Base-by-base conservation (phyloP, 208 protist genomes). In the Lotmaria passim region DNA sequence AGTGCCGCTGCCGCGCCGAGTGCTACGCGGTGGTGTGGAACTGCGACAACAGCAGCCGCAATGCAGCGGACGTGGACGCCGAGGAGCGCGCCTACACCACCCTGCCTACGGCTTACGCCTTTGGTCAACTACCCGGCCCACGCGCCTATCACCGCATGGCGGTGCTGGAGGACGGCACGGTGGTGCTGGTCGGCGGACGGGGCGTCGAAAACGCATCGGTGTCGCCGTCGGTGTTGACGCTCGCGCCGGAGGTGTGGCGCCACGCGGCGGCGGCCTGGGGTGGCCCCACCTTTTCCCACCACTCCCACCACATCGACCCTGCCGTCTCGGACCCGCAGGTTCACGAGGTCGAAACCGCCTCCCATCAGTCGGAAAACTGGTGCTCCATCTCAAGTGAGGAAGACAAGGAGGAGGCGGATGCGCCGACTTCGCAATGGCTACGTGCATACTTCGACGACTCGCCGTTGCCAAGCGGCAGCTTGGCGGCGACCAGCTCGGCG, bases 181-280 rank as follows among this genome's bases (percentile, higher is more conserved):
- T 94, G 28, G 78, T 91, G 33, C 57, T 94, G 10, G 69, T 94
- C 21, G 85, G 89, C 26, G 85, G 85, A 17, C 58, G 81, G 44
- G 63, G 69, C 57, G 62, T 77, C 11, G 67, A 68, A 41, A 75
- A 72, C 39, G 69, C 68, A 30, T 47, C 41, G 71, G 69, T 69
- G 69, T 44, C 1, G 19, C 55, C 53, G 11, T 46, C 62, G 26
- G 43, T 78, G 52, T 38, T 81, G 63, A 76, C 71, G 34, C 52
- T 77, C 38, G 60, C 70, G 2, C 57, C 69, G 15, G 57, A 60
- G 57, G 66, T 43, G 43, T 66, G 60, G 56, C 30, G 47, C 19
- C 47, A 44, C 28, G 69, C 56, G 11, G 58, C 36, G 15, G n/a
- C 48, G 72, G 44, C 14, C 57, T 79, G 73, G 63, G 46, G 15